phyloP scores from a whole-genome alignment of 2,329 filamentous ascomycete species.

The Penicillium sp. region DNA sequence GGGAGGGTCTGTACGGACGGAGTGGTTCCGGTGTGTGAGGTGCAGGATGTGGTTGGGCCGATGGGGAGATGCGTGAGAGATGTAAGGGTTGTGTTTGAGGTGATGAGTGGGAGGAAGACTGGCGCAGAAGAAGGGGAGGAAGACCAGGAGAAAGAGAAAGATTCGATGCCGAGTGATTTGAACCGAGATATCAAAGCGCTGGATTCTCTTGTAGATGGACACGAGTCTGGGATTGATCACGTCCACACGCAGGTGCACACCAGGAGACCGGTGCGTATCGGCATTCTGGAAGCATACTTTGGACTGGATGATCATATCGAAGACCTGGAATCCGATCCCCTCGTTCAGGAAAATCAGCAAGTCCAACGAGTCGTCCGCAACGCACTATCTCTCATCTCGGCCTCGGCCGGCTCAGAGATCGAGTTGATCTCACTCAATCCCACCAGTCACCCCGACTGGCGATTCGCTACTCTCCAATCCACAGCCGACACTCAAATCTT shows the following conservation, averaged over 20 bases:
- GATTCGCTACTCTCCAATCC: conserved; percentile 28
- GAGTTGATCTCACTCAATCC: conserved; percentile 49
- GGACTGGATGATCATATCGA: conserved; percentile 31
- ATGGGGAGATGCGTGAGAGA: conserved; percentile 45
- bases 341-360: conserved; percentile 46
- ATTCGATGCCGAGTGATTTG: no score
- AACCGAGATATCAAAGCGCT: no score
- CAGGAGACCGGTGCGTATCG: conserved; percentile 32
- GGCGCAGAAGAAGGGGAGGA: not conserved
- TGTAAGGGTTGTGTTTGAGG: conserved; percentile 21
- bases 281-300: conserved; percentile 53
- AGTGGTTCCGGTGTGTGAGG: conserved; percentile 52
- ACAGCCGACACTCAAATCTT: conserved; percentile 55
- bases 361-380: conserved; percentile 51
- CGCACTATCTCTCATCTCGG: conserved; percentile 29
- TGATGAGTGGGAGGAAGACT: conserved; percentile 14
- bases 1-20: conserved; percentile 49
- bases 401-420: conserved; percentile 2
- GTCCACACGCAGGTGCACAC: no score
- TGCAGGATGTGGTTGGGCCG: conserved; percentile 53
- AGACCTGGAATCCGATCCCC: conserved; percentile 1
- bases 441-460: conserved; percentile 22
- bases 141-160: no score
- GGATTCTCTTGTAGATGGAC: no score
- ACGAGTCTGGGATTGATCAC: not conserved